phyloP scores from a whole-genome alignment of 306 rosid species.

The Casuarina equisetifolia region DNA sequence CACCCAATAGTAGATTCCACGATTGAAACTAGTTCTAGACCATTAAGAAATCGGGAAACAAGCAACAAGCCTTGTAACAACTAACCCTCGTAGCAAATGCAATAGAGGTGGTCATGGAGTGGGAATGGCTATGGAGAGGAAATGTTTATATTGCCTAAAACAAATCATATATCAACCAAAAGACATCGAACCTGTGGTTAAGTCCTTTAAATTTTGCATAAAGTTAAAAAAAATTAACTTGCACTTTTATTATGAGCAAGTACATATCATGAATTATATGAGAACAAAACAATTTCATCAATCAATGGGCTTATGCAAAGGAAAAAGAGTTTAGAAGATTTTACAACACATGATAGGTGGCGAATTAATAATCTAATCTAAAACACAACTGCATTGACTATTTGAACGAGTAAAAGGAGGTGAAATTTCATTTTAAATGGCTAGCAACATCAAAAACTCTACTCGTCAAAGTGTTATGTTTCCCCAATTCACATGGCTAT shows the following conservation, averaged over 20 bases:
- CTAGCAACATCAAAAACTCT: not conserved
- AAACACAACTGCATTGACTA: not conserved
- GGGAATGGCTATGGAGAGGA: not conserved
- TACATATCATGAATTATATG: too few species aligned
- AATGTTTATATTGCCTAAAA: not conserved
- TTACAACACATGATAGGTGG: not conserved
- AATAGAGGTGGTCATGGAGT: not conserved
- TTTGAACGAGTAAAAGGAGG: not conserved
- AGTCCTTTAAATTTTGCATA: not conserved
- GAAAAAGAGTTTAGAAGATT: not conserved
- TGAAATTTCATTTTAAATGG: not conserved
- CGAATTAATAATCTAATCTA: not conserved
- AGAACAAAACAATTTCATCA: too few species aligned
- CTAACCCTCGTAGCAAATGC: not conserved
- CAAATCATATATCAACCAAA: not conserved
- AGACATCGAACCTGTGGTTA: not conserved
- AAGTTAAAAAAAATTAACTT: not conserved
- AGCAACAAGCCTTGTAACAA: not conserved
- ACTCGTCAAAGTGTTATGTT: not conserved
- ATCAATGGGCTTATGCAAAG: not conserved
- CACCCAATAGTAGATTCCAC: not conserved
- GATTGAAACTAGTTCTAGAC: not conserved
- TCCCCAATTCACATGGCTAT: not conserved
- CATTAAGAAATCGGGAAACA: not conserved
- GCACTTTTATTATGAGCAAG: too few species aligned